These are phyloP conservation scores for Lipomyces yamanashiensis DNA, from an alignment of 805 yeast species.

Conservation along the genomic window DNA sequence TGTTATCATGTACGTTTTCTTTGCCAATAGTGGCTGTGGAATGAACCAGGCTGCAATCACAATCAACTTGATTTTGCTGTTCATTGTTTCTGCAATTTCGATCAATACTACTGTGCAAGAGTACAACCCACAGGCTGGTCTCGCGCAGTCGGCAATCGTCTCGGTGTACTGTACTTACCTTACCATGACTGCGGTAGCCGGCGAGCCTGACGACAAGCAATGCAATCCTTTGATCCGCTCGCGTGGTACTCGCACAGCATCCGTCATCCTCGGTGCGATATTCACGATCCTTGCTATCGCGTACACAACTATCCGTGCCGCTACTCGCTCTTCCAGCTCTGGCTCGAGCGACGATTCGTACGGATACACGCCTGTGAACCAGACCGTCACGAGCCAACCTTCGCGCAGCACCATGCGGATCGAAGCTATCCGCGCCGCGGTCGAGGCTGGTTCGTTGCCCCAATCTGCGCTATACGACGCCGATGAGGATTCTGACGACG, in stretches of 20 bases:
- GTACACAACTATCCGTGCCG: conserved; percentile 96
- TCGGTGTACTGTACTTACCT: conserved; percentile 90
- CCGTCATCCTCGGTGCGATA: conserved; percentile 85
- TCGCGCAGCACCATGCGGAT: conserved; percentile 73
- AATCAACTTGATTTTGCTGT: conserved; percentile 67
- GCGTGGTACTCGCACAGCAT: conserved; percentile 84
- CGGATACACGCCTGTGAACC: conserved; percentile 27
- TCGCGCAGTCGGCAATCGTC: conserved; percentile 97
- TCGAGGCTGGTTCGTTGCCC: conserved; percentile 94
- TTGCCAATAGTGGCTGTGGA: conserved; percentile 78
- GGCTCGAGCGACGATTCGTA: conserved; percentile 43
- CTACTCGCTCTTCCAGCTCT: conserved; percentile 56
- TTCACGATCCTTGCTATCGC: conserved; percentile 96
- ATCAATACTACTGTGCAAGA: conserved; percentile 86
- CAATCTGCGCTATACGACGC: conserved; percentile 83
- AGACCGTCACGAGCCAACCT: conserved; percentile 51
- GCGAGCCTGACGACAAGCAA: conserved; percentile 91
- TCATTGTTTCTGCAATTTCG: conserved; percentile 70
- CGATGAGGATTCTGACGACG: conserved; percentile 51
- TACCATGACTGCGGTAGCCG: conserved; percentile 87
- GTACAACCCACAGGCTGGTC: conserved; percentile 90
- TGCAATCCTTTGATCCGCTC: conserved; percentile 94
- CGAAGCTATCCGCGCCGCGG: conserved; percentile 90
- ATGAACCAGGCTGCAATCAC: conserved; percentile 89
- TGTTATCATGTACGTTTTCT: conserved; percentile 76